Base-by-base conservation (phyloP, 148 eudicot genomes). In the Diospyros kaki region DNA sequence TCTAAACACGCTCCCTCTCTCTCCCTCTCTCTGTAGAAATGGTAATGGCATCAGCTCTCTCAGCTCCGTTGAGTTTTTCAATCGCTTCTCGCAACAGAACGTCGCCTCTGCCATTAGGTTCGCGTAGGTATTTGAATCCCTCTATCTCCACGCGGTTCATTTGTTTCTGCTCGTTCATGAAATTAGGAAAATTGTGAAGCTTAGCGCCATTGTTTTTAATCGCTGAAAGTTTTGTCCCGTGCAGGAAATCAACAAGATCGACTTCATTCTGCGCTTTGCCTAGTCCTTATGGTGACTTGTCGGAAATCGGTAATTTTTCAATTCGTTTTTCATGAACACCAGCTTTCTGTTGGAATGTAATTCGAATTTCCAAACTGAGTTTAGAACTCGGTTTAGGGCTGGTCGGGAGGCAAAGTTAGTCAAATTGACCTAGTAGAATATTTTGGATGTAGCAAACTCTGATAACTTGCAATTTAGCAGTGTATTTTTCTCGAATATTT, bases 41-140 rank as follows among this genome's bases (percentile, higher is more conserved):
- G 86, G 89, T 60, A 77, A 73, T 28, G 28, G 28, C 84, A 54
- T 60, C 83, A 39, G 82, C 90, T 69, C 73, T 85, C 60, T 83
- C 90, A 28, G 59, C 90, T 12, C 46, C 84, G 8, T 72, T 77
- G 1, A 71, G 73, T 50, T 73, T 75, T 17, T 68, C 87, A n/a
- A 69, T 80, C 14, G 51, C 85, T 64, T 56, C 81, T 61, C 67
- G 48, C 12, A 45, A 51, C 67, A 75, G 68, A 75, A 40, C 75
- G 8, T 53, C 80, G 8, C 53, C 89, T 11, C 48, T 80, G 42
- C 55, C 75, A 1, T 58, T 61, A 1, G n/a, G 70, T 52, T 63
- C 75, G 2, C 77, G 13, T 42, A 58, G 88, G 87, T 81, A 72
- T 5, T 61, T 50, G 0, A 14, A 60, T 39, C 6, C 28, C 42